phyloP scores from a whole-genome alignment of 2,329 filamentous ascomycete species.

The Pseudocercospora cruenta region DNA sequence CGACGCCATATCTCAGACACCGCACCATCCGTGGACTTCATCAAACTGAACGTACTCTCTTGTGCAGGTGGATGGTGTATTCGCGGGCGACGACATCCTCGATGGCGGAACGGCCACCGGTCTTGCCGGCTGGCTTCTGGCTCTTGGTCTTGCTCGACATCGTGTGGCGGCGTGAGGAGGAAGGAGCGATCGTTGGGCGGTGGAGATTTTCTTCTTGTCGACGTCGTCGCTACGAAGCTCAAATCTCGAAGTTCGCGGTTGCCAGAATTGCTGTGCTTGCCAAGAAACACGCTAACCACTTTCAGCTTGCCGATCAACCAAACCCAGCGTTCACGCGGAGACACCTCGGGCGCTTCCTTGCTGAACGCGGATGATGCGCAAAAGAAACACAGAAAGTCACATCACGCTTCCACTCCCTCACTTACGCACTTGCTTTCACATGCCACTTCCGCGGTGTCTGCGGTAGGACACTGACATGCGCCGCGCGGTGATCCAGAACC shows the following conservation, averaged over 20 bases:
- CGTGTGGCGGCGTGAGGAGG: slow-evolving; percentile 29
- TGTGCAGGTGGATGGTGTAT: slow-evolving; percentile 99
- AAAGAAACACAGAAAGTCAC: slow-evolving; percentile 2
- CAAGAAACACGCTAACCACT: neutral
- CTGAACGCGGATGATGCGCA: neutral
- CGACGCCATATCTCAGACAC: slow-evolving; percentile 5
- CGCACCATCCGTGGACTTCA: slow-evolving; percentile 67
- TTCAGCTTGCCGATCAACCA: neutral
- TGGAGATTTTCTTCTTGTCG: slow-evolving; percentile 10
- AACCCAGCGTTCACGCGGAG: neutral
- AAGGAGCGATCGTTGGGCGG: slow-evolving; percentile 18
- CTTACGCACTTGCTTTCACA: neutral
- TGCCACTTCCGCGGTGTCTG: neutral
- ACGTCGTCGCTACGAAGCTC: slow-evolving; percentile 15
- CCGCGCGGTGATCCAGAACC: slow-evolving; percentile 69
- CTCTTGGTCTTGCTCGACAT: slow-evolving; percentile 50
- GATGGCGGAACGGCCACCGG: slow-evolving; percentile 83
- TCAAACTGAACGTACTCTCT: slow-evolving; percentile 86
- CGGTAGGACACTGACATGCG: slow-evolving; percentile 61
- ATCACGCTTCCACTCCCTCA: neutral
- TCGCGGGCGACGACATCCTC: slow-evolving; percentile 98
- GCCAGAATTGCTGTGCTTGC: neutral
- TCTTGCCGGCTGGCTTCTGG: slow-evolving; percentile 69
- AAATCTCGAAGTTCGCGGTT: neutral
- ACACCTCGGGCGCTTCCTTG: neutral